Base-by-base conservation (phyloP, 371 early-diverging fungal species). In the Neoconidiobolus thromboides region DNA sequence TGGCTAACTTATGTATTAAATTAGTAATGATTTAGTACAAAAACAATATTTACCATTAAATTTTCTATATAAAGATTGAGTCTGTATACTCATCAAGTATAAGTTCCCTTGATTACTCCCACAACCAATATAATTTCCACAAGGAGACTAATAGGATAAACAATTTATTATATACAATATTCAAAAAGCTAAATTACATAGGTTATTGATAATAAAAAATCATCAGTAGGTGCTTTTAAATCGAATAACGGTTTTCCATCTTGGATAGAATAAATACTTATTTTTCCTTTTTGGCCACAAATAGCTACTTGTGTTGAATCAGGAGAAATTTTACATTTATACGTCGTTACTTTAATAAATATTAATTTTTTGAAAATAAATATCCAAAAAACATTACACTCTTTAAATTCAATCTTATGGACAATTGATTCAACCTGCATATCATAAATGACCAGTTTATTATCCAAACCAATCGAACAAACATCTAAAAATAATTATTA, bases 51-150 rank as follows among this genome's bases (percentile, higher is more conserved):
- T 57, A 57, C 57, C 57, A 6, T 12, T 57, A 41, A 57, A 57
- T 37, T 43, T 57, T 1, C 40, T 41, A 43, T 40, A 38, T 36
- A 57, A 12, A 5, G 57, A 57, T 39, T 43, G 43, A 10, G 41
- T 57, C 3, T 9, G 43, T 15, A 57, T 14, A 43, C 44, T 12
- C 3, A 57, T 43, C 5, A 37, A 43, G 43, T 57, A 57, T 3
- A 57, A 10, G 36, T 39, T 7, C 9, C 57, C 43, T 46, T 57
- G n/a, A 36, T 57, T 57, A 57, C 43, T 57, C 3, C 57, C 57
- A 41, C 55, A 55, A 6, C 38, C 42, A 3, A 55, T 10, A 14
- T 55, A 55, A 10, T 41, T 41, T 3, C 55, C 55, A 36, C 43
- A 43, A 36, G 57, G 57, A 2, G 57, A 36, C 57, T 57, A 39